These are phyloP conservation scores for Musa balbisiana DNA, from an alignment of 202 grass and related monocot species.

Conservation along the genomic window DNA sequence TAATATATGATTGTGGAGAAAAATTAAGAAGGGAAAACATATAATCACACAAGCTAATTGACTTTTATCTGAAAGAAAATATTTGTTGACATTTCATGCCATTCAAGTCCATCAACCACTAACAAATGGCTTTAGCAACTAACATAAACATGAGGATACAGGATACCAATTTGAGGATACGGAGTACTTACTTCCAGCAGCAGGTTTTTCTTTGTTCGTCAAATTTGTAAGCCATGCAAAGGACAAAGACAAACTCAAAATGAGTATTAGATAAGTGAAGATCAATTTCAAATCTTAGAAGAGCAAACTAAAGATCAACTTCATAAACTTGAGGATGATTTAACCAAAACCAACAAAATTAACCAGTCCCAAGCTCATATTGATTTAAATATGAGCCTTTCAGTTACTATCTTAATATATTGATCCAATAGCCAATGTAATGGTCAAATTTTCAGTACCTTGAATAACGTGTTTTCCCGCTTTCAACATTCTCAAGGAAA, in stretches of 20 bases:
- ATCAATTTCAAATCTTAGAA: background rate
- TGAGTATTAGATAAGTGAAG: constrained; percentile 12
- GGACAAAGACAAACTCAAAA: constrained; percentile 2
- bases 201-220: constrained; percentile 78
- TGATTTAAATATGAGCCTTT: background rate
- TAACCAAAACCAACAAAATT: background rate
- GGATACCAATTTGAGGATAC: background rate
- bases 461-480: constrained; percentile 94
- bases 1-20: background rate
- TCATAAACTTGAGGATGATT: too few relatives aligned
- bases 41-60: background rate
- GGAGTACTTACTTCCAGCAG: constrained; percentile 76
- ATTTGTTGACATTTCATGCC: background rate
- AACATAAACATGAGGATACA: background rate
- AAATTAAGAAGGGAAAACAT: background rate
- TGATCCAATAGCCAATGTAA: background rate
- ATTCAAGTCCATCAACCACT: background rate
- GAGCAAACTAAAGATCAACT: background rate
- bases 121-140: background rate
- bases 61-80: background rate
- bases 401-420: background rate
- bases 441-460: constrained; percentile 40
- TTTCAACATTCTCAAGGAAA: constrained; percentile 80
- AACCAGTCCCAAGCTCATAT: background rate
- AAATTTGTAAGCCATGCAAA: constrained; percentile 37